phyloP scores from a whole-genome alignment of 495 filamentous ascomycete species.

The Penicillium chermesinum region DNA sequence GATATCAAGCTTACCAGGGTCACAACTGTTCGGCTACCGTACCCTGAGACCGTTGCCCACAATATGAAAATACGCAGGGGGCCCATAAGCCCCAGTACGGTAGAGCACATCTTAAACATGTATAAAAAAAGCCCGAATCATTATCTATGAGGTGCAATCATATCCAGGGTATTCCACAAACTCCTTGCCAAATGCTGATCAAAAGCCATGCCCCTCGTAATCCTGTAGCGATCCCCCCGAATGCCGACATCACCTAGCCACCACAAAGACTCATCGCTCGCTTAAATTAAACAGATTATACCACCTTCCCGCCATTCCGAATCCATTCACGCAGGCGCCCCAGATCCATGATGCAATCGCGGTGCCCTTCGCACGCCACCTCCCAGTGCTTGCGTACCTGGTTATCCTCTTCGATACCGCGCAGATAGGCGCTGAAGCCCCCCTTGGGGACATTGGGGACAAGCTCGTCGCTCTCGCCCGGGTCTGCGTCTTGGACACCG shows the following conservation, averaged over 20 bases:
- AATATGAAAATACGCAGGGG: too few relatives aligned
- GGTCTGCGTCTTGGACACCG: constrained; percentile 7
- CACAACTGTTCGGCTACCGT: too few relatives aligned
- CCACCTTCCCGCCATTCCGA: constrained; percentile 32
- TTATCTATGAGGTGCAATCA: constrained; percentile 5
- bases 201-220: background rate
- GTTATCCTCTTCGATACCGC: constrained; percentile 59
- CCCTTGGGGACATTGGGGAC: constrained; percentile 29
- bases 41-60: too few relatives aligned
- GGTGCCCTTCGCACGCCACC: constrained; percentile 58
- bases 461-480: constrained; percentile 19
- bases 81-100: too few relatives aligned
- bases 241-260: background rate
- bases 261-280: too few relatives aligned
- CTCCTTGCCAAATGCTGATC: constrained; percentile 4
- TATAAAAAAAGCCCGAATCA: background rate
- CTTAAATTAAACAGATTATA: too few relatives aligned
- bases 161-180: constrained; percentile 15
- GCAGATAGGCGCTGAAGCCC: constrained; percentile 55
- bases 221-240: background rate
- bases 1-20: background rate
- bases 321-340: constrained; percentile 51
- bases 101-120: background rate
- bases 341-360: constrained; percentile 54
- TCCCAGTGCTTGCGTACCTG: constrained; percentile 60